These are phyloP conservation scores for Phytophthora hibernalis DNA, from an alignment of 352 stramenopile genomes.

Conservation along the genomic window DNA sequence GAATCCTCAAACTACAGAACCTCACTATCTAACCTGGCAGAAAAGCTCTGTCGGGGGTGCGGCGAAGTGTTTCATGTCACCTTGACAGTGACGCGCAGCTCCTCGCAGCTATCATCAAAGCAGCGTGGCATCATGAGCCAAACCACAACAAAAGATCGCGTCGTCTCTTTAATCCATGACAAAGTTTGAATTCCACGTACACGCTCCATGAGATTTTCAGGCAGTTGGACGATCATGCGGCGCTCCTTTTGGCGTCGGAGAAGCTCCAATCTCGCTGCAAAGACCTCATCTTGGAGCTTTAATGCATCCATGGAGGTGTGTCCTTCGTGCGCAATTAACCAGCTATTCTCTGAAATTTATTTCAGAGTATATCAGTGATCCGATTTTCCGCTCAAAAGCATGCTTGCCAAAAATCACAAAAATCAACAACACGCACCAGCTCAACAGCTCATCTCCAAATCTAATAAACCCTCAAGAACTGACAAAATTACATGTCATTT, in stretches of 20 bases:
- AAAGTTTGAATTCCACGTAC: slow-evolving; percentile 16
- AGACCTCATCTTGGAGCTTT: slow-evolving; percentile 16
- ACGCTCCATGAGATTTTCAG: slow-evolving; percentile 35
- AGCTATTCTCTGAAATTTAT: too few relatives aligned
- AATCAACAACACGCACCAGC: too few relatives aligned
- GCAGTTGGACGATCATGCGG: slow-evolving; percentile 6
- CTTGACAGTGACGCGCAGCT: slow-evolving; percentile 32
- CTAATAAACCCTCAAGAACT: too few relatives aligned
- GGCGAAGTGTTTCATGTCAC: slow-evolving; percentile 27
- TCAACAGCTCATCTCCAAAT: too few relatives aligned
- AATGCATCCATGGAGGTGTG: slow-evolving; percentile 24
- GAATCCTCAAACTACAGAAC: not conserved
- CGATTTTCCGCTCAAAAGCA: too few relatives aligned
- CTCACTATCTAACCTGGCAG: slow-evolving; percentile 41
- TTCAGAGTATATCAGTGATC: too few relatives aligned
- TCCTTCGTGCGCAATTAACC: slow-evolving; percentile 8
- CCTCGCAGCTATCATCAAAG: slow-evolving; percentile 32
- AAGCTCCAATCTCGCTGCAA: slow-evolving; percentile 14
- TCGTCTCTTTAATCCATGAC: not conserved
- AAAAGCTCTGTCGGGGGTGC: slow-evolving; percentile 37
- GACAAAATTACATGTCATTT: too few relatives aligned
- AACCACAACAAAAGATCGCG: slow-evolving; percentile 21
- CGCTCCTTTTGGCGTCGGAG: slow-evolving; percentile 25
- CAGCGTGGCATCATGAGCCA: not conserved
- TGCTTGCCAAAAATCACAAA: too few relatives aligned